Base-by-base conservation (phyloP, 164 flowering plant genomes). In the Macadamia tetraphylla region DNA sequence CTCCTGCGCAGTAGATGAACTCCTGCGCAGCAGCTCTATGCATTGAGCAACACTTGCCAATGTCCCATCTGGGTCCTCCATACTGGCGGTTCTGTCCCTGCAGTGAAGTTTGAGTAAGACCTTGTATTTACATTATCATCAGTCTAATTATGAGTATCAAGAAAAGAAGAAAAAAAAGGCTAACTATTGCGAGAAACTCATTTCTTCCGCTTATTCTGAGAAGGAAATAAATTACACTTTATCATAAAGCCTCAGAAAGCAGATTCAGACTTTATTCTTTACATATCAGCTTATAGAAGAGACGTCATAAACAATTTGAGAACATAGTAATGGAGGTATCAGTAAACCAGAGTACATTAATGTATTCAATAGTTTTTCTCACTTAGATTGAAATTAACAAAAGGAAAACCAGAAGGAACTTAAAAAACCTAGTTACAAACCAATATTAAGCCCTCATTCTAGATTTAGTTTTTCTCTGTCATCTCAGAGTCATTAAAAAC, bases 1-100 rank as follows among this genome's bases (percentile, higher is more conserved):
- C 67, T 89, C 94, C 74, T 83, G 88, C 17, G 71, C 68, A 49
- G 94, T 82, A 6, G 88, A 85, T 48, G 91, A 81, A 73, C 78
- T 83, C 68, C 81, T 87, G 30, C 90, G 79, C 79, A 89, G 74
- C 73, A 87, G 88, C 82, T 89, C 94, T 82, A 89, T 86, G 78
- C 89, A 89, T 73, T 87, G 94, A 48, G 94, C 94, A 77, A 89
- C 94, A 80, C 84, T 87, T 60, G 91, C 90, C 55, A 87, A 64
- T 73, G 91, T 87, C 58, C 91, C 91, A 79, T 89, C 94, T 29
- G 88, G 84, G 74, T 89, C 94, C 76, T 89, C 91, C 89, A 86
- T 81, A 80, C 77, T 84, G 58, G 78, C 81, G 30, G 40, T 35
- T 35, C 89, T 84, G 52, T 87, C 89, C 58, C 92, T 85, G 81